These are phyloP conservation scores for Yamadazyma triangularis DNA, from an alignment of 1,139 yeast genomes.

Conservation along the genomic window DNA sequence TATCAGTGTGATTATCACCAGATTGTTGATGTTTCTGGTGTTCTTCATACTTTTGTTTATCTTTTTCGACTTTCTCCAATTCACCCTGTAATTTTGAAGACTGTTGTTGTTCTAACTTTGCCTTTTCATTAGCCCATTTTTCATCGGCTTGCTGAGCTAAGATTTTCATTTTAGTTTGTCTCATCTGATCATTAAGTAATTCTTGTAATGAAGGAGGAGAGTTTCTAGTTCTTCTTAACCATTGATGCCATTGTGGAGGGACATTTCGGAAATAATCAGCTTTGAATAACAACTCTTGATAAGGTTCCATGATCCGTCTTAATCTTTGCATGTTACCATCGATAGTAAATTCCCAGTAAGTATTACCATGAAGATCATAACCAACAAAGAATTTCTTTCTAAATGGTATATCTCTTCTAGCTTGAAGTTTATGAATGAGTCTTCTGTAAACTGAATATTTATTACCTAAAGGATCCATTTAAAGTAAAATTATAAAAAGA, in stretches of 20 bases:
- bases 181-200: slow-evolving; percentile 49
- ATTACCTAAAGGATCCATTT: slow-evolving; percentile 34
- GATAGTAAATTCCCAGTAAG: slow-evolving; percentile 74
- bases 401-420: slow-evolving; percentile 63
- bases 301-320: slow-evolving; percentile 49
- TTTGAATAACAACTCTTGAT: slow-evolving; percentile 33
- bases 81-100: slow-evolving; percentile 28
- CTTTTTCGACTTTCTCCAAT: slow-evolving; percentile 24
- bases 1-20: background rate
- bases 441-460: slow-evolving; percentile 42
- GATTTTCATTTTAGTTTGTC: slow-evolving; percentile 52
- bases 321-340: slow-evolving; percentile 46
- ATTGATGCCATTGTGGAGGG: slow-evolving; percentile 77
- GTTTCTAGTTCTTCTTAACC: slow-evolving; percentile 66
- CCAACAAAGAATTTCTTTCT: slow-evolving; percentile 57
- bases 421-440: slow-evolving; percentile 53
- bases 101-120: slow-evolving; percentile 30
- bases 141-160: slow-evolving; percentile 59
- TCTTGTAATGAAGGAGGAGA: slow-evolving; percentile 61
- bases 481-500: no score
- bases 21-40: background rate
- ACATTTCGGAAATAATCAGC: slow-evolving; percentile 47
- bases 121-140: slow-evolving; percentile 48
- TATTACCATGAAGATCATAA: slow-evolving; percentile 75
- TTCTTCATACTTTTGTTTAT: background rate